A percentile compares a stretch with the other conserved stretches of the same genome.
phyloP scores from a whole-genome alignment of 2,329 filamentous ascomycete species.

The Diatrype stigma region DNA sequence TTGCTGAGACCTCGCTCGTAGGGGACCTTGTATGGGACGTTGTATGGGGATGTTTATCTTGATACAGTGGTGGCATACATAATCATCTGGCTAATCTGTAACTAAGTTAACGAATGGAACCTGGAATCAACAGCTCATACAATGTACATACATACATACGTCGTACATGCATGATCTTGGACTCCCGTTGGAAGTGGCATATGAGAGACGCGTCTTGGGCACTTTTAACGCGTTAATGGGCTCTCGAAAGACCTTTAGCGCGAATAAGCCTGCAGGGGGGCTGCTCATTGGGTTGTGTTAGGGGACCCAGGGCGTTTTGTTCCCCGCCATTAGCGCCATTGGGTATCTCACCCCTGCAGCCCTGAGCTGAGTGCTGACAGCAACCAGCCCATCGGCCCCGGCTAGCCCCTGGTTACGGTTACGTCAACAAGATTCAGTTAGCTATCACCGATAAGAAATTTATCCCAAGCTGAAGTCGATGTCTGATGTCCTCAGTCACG shows the following conservation, averaged over 20 bases:
- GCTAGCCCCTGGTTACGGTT: not conserved
- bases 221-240: slow-evolving; percentile 22
- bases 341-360: not conserved
- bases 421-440: too few species aligned
- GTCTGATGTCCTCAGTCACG: not conserved
- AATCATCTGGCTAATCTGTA: too few species aligned
- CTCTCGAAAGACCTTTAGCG: slow-evolving; percentile 5
- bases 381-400: too few species aligned
- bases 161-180: too few species aligned
- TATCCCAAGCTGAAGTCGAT: not conserved
- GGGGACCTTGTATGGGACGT: too few species aligned
- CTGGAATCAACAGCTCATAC: slow-evolving; percentile 1
- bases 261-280: not conserved
- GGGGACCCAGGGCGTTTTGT: not conserved
- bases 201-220: slow-evolving; percentile 17
- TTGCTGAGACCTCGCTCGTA: too few species aligned
- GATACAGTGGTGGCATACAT: too few species aligned
- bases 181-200: too few species aligned
- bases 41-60: too few species aligned
- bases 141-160: too few species aligned
- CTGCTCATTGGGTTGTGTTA: slow-evolving; percentile 2
- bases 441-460: not conserved
- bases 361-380: slow-evolving; percentile 1
- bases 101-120: too few species aligned
- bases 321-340: slow-evolving; percentile 4